A percentile compares a stretch with the other conserved stretches of the same genome.
These are phyloP conservation scores for Blastobotrys illinoisensis DNA, from an alignment of 1,139 yeast species.

Conservation along the genomic window DNA sequence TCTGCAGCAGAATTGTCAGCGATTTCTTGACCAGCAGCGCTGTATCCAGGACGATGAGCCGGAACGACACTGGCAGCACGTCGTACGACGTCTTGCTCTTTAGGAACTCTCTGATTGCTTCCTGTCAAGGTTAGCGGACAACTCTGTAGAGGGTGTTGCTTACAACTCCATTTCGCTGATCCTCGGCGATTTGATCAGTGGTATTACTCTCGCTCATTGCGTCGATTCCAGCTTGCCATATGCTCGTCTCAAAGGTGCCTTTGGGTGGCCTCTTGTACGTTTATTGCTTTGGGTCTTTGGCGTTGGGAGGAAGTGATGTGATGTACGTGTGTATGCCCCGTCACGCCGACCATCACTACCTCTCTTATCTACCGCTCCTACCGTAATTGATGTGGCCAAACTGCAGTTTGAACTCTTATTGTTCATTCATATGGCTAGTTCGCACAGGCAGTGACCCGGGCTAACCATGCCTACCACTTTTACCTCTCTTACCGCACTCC, in stretches of 20 bases:
- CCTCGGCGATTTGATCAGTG: neutral
- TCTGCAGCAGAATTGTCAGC: slow-evolving; percentile 81
- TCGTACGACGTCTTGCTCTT: slow-evolving; percentile 93
- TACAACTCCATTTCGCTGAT: neutral
- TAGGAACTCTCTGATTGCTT: slow-evolving; percentile 72
- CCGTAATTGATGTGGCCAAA: too few relatives aligned
- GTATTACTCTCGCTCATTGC: neutral
- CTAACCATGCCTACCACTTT: too few relatives aligned
- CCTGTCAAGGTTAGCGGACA: neutral
- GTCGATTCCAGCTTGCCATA: neutral
- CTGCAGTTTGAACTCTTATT: too few relatives aligned
- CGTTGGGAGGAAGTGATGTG: neutral
- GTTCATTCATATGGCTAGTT: too few relatives aligned
- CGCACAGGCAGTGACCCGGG: too few relatives aligned
- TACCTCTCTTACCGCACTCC: too few relatives aligned
- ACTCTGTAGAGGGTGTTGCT: neutral
- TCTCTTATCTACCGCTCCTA: too few relatives aligned
- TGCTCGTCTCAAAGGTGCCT: neutral
- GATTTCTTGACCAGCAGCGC: slow-evolving; percentile 87
- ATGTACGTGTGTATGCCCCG: neutral
- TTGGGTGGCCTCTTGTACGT: neutral
- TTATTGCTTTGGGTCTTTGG: neutral
- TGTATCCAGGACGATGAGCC: slow-evolving; percentile 90
- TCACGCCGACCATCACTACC: too few relatives aligned
- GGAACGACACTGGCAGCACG: slow-evolving; percentile 90